These are phyloP conservation scores for Vitis hybrid DNA, from an alignment of 177 flowering plant genomes.

Conservation along the genomic window DNA sequence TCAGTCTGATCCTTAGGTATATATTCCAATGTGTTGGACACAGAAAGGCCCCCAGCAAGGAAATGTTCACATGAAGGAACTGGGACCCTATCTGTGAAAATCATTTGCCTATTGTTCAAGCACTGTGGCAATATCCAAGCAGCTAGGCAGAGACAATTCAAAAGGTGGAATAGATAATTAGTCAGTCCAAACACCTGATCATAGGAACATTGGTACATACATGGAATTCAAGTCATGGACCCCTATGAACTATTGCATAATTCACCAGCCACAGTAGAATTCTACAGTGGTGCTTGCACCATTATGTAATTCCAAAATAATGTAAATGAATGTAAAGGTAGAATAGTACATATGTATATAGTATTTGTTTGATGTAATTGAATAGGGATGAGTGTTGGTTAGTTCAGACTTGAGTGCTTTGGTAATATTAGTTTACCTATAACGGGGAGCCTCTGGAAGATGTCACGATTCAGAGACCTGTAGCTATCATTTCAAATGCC, in stretches of 20 bases:
- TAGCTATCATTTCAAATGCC: conserved; percentile 9
- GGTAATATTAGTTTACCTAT: not conserved
- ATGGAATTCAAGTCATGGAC: no score
- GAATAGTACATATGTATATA: no score
- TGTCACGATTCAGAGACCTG: conserved; percentile 8
- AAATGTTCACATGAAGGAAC: not conserved
- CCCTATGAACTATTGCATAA: no score
- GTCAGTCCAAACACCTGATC: conserved; percentile 18
- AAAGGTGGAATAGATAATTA: conserved; percentile 17
- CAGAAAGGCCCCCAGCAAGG: not conserved
- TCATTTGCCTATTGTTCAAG: conserved; percentile 6
- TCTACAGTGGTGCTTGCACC: no score
- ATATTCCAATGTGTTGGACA: not conserved
- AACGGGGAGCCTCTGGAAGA: not conserved
- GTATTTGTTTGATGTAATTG: no score
- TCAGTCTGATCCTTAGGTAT: not conserved
- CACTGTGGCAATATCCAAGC: not conserved
- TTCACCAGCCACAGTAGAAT: no score
- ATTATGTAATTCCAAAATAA: no score
- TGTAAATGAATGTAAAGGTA: no score
- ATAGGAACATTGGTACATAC: not conserved
- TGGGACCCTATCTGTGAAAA: not conserved
- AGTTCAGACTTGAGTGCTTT: no score
- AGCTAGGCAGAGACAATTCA: not conserved
- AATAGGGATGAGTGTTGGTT: no score